These are phyloP conservation scores for Fraxinus xanthoxyloides DNA, from an alignment of 305 asterid species.

Conservation along the genomic window DNA sequence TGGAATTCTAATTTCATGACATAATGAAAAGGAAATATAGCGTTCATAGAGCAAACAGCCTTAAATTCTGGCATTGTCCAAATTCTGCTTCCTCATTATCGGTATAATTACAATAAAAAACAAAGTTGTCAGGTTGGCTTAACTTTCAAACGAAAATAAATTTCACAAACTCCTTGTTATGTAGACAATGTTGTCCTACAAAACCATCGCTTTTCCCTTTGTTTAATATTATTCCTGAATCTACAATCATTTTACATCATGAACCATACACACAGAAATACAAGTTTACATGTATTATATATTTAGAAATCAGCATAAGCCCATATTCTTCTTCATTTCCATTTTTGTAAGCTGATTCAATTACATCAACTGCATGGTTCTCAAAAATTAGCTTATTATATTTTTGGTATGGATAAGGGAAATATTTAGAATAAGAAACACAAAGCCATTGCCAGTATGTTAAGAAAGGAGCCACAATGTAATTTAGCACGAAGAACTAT, in stretches of 20 bases:
- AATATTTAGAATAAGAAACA: constrained; percentile 1
- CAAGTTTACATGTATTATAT: not conserved
- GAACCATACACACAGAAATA: not conserved
- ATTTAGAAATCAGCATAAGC: not conserved
- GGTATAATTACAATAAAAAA: not conserved
- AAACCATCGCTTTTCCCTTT: not conserved
- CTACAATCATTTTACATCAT: not conserved
- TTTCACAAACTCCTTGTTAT: not conserved
- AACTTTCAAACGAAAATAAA: not conserved
- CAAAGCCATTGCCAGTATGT: constrained; percentile 3
- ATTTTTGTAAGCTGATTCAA: not conserved
- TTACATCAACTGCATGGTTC: not conserved
- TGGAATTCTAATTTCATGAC: not conserved
- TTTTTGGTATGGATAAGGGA: not conserved
- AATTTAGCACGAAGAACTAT: constrained; percentile 13
- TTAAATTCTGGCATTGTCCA: not conserved
- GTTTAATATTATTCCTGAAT: not conserved
- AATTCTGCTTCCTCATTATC: not conserved
- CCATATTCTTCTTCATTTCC: not conserved
- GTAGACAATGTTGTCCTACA: not conserved
- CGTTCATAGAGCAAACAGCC: not conserved
- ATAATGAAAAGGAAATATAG: not conserved
- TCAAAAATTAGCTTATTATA: constrained; percentile 1
- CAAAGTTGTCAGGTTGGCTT: not conserved
- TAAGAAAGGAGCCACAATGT: constrained; percentile 11